Conservation (phyloP, 2,329 filamentous ascomycete species). For the Fonsecaea pugnacius region DNA sequence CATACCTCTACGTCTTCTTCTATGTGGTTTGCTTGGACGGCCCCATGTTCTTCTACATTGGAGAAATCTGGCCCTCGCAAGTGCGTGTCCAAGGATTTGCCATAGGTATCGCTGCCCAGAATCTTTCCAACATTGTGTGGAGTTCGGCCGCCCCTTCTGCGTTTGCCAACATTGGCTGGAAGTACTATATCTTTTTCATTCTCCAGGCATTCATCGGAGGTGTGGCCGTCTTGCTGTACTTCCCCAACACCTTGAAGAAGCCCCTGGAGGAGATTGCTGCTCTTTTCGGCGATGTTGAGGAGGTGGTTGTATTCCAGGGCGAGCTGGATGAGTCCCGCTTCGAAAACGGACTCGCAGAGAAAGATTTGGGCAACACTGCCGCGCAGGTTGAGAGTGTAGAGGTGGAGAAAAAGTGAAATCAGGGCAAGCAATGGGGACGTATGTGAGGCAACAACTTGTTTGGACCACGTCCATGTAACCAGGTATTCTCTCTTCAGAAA, state of each 20-base stretch:
- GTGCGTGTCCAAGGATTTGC: not conserved
- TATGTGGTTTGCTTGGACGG: conserved; percentile 41
- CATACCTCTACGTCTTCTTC: conserved; percentile 47
- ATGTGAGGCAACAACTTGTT: no score
- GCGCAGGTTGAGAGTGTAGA: no score
- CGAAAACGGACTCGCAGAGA: no score
- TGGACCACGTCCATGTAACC: no score
- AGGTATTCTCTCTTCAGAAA: no score
- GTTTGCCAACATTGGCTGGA: conserved; percentile 6
- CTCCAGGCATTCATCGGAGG: not conserved
- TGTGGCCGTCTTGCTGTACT: not conserved
- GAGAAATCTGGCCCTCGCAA: conserved; percentile 4
- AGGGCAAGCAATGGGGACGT: no score
- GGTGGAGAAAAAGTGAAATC: no score
- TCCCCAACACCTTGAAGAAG: not conserved
- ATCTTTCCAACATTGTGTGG: conserved; percentile 2
- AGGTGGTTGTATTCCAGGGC: no score
- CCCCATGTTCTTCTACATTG: conserved; percentile 3
- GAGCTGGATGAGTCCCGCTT: no score
- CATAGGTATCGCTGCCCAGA: conserved; percentile 1
- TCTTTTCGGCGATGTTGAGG: conserved; percentile 32
- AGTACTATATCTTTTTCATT: conserved; percentile 6
- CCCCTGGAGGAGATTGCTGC: no score
- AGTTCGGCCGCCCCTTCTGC: not conserved
- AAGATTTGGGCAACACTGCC: no score